phyloP scores from a whole-genome alignment of 257 asterid genomes.

The Osmanthus fragrans region DNA sequence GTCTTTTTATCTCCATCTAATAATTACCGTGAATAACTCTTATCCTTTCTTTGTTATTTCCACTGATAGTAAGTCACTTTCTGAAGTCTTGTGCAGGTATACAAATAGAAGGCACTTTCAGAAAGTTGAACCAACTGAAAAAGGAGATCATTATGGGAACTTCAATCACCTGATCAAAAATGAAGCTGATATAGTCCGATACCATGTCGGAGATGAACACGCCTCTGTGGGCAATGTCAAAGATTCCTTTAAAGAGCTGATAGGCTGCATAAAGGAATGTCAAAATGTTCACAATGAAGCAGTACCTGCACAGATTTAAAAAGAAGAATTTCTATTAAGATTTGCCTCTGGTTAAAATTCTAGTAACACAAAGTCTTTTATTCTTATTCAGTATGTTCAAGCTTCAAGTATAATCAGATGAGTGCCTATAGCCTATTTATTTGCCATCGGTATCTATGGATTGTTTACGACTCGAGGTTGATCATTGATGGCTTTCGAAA shows the following conservation, averaged over 20 bases:
- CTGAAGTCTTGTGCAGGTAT: not conserved
- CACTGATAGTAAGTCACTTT: not conserved
- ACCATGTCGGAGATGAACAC: conserved; percentile 54
- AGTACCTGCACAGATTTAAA: conserved; percentile 40
- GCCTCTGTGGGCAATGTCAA: conserved; percentile 55
- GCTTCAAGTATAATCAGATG: not conserved
- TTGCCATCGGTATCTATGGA: not conserved
- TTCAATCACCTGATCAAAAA: conserved; percentile 54
- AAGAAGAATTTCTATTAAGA: conserved; percentile 9
- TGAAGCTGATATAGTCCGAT: conserved; percentile 67
- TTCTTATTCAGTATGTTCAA: not conserved
- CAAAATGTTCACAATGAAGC: conserved; percentile 39
- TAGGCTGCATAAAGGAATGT: conserved; percentile 42
- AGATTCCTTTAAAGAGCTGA: conserved; percentile 58
- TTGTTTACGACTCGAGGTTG: not conserved
- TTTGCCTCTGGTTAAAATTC: not conserved
- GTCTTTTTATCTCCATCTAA: too few relatives aligned
- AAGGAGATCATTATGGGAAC: not conserved
- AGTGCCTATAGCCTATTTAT: not conserved
- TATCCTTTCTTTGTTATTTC: not conserved
- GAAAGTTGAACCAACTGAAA: not conserved
- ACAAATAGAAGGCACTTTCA: not conserved
- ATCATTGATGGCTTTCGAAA: not conserved
- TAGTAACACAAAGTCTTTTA: not conserved
- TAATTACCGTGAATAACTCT: too few relatives aligned